phyloP scores from a whole-genome alignment of 805 yeast genomes.

The Lipomyces spencermartinsiae region DNA sequence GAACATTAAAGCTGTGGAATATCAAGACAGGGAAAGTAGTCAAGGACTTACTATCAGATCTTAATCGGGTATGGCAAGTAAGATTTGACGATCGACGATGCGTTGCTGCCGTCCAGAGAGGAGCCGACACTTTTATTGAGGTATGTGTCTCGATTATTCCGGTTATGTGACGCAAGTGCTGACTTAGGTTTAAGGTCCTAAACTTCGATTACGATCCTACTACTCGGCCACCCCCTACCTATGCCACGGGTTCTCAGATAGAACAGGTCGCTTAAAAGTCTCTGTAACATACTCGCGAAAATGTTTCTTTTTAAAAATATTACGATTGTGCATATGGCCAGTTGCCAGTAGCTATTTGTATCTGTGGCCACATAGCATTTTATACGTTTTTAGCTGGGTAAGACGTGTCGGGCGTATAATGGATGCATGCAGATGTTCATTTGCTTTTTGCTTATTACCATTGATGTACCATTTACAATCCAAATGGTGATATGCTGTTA shows the following conservation, averaged over 20 bases:
- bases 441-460: not conserved
- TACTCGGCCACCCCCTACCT: not conserved
- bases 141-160: conserved; percentile 72
- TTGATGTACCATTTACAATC: not conserved
- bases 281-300: not conserved
- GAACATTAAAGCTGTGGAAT: conserved; percentile 88
- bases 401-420: not conserved
- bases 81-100: conserved; percentile 82
- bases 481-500: no score
- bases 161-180: not conserved
- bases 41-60: conserved; percentile 71
- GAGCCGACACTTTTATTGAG: conserved; percentile 75
- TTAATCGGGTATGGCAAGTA: conserved; percentile 94
- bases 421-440: not conserved
- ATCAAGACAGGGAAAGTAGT: conserved; percentile 76
- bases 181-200: conserved; percentile 17
- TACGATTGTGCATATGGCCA: no score
- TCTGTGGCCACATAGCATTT: not conserved
- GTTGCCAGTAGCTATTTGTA: not conserved
- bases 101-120: conserved; percentile 87
- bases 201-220: conserved; percentile 36
- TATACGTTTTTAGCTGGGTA: not conserved
- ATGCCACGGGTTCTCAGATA: not conserved
- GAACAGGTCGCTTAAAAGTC: not conserved
- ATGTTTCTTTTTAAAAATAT: not conserved